These are phyloP conservation scores for Citrus reticulata DNA, from an alignment of 345 rosid genomes.

Conservation along the genomic window DNA sequence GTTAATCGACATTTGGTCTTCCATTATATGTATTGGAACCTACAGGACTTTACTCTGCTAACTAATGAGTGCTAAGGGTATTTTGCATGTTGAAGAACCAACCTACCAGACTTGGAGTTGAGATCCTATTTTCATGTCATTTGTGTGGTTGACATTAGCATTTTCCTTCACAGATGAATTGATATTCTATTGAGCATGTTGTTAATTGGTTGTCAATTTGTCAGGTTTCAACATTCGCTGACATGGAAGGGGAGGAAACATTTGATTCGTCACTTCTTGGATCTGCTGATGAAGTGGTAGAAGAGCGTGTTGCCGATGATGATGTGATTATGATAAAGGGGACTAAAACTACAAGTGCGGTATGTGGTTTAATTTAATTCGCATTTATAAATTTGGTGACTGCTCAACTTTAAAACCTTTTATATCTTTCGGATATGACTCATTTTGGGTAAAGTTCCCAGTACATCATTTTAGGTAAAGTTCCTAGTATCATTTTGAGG, in stretches of 20 bases:
- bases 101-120: neutral
- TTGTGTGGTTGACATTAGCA: neutral
- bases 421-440: neutral
- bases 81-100: neutral
- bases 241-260: slow-evolving; percentile 99
- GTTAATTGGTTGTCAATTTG: neutral
- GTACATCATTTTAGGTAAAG: neutral
- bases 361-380: slow-evolving; percentile 28
- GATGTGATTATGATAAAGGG: slow-evolving; percentile 92
- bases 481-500: neutral
- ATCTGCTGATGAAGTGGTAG: slow-evolving; percentile 87
- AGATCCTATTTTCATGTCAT: neutral
- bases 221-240: slow-evolving; percentile 97
- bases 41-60: neutral
- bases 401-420: neutral
- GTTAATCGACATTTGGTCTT: neutral
- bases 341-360: slow-evolving; percentile 80
- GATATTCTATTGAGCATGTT: neutral
- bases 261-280: slow-evolving; percentile 87
- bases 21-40: neutral
- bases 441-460: neutral
- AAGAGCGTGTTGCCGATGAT: slow-evolving; percentile 94
- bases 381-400: neutral
- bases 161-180: neutral
- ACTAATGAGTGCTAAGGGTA: neutral